phyloP scores from a whole-genome alignment of 768 basidiomycete species.

The Xerocomellus chrysenteron region DNA sequence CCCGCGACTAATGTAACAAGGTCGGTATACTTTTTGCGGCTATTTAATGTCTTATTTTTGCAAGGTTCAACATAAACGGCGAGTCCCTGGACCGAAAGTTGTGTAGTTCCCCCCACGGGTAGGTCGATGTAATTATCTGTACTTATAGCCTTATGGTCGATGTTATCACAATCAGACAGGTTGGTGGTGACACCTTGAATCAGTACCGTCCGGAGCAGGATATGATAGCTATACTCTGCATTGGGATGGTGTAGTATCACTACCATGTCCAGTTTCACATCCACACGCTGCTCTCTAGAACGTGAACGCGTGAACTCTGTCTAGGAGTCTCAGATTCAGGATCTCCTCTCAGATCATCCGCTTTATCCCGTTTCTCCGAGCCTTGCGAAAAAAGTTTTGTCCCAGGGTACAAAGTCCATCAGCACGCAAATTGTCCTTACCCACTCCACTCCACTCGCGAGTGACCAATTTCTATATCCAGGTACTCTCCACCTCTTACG shows the following conservation, averaged over 20 bases:
- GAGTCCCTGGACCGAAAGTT: constrained; percentile 1
- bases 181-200: neutral
- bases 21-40: neutral
- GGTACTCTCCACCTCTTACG: neutral
- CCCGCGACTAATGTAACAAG: constrained; percentile 7
- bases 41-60: constrained; percentile 27
- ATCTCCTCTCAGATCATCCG: neutral
- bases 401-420: constrained; percentile 9
- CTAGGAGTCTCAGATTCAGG: neutral
- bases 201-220: neutral
- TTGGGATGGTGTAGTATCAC: neutral
- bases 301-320: neutral
- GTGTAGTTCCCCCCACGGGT: constrained; percentile 13
- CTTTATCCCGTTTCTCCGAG: constrained; percentile 10
- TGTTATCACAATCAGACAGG: neutral
- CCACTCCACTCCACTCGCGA: neutral
- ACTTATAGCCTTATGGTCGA: neutral
- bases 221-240: too few species aligned
- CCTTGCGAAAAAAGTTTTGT: constrained; percentile 2
- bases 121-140: neutral
- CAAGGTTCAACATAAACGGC: neutral
- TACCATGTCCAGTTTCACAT: neutral
- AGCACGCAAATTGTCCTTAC: constrained; percentile 4
- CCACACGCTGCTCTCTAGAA: neutral
- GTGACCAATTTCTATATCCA: constrained; percentile 5